These are phyloP conservation scores for Mrakia gelida DNA, from an alignment of 768 basidiomycete species.

Conservation along the genomic window DNA sequence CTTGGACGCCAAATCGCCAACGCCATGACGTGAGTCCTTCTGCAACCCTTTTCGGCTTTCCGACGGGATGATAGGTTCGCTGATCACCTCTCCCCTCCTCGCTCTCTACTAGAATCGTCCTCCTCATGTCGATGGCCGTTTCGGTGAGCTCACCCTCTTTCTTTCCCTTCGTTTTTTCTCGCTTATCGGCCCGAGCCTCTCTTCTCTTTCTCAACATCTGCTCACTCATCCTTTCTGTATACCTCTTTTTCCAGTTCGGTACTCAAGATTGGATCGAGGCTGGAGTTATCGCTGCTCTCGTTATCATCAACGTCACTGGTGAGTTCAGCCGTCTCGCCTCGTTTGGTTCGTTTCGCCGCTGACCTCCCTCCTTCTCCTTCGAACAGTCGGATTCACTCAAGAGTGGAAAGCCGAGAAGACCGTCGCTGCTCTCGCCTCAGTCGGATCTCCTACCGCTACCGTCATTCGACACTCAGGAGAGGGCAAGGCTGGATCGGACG, in stretches of 20 bases:
- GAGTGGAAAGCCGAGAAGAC: slow-evolving; percentile 48
- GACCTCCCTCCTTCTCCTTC: neutral
- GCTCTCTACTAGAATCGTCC: slow-evolving; percentile 25
- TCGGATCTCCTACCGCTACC: slow-evolving; percentile 45
- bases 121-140: slow-evolving; percentile 49
- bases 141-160: slow-evolving; percentile 45
- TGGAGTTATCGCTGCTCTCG: slow-evolving; percentile 44
- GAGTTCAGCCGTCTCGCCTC: neutral
- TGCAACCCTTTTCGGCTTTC: neutral
- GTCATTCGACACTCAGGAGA: slow-evolving; percentile 40
- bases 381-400: slow-evolving; percentile 41
- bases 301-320: slow-evolving; percentile 41
- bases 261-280: slow-evolving; percentile 34
- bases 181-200: neutral
- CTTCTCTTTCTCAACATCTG: neutral
- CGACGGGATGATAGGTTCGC: too few species aligned
- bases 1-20: slow-evolving; percentile 44
- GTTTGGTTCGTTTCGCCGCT: neutral
- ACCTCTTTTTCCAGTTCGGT: slow-evolving; percentile 27
- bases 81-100: neutral
- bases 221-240: neutral
- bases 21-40: slow-evolving; percentile 44
- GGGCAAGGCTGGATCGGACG: slow-evolving; percentile 26
- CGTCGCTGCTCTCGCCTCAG: slow-evolving; percentile 46
- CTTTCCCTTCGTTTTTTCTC: slow-evolving; percentile 1